phyloP scores from a whole-genome alignment of 2,329 filamentous ascomycete species.

The Ramularia collo-cygni region DNA sequence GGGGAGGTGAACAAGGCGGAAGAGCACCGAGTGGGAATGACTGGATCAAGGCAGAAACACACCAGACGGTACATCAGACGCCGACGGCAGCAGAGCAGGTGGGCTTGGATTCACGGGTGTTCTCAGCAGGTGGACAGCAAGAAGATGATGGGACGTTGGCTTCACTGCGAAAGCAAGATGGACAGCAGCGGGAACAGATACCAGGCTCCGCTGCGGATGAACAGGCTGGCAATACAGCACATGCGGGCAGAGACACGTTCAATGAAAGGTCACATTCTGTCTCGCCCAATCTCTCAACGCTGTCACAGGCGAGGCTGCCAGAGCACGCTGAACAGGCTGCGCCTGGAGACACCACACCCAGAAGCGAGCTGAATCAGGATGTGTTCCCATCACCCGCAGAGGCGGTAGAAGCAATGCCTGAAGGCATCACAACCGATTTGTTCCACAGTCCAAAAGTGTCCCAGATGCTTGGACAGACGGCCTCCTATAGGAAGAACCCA shows the following conservation, averaged over 20 bases:
- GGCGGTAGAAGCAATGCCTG: constrained; percentile 41
- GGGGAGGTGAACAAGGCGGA: constrained; percentile 6
- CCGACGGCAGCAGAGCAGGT: constrained; percentile 1
- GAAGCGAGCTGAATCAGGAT: constrained; percentile 47
- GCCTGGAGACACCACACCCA: constrained; percentile 34
- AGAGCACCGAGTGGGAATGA: not conserved
- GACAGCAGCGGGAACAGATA: constrained; percentile 44
- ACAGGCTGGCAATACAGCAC: constrained; percentile 23
- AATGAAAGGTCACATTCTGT: constrained; percentile 44
- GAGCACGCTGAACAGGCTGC: constrained; percentile 43
- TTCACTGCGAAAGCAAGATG: constrained; percentile 21
- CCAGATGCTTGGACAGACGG: constrained; percentile 41
- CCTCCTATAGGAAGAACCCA: constrained; percentile 32
- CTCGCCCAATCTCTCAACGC: constrained; percentile 43
- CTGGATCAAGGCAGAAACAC: constrained; percentile 1
- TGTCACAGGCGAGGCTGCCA: constrained; percentile 43
- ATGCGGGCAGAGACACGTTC: constrained; percentile 49
- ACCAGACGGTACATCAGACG: not conserved
- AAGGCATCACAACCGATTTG: constrained; percentile 54
- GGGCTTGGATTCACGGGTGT: constrained; percentile 2
- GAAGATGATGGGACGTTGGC: constrained; percentile 34
- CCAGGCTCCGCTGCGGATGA: constrained; percentile 45
- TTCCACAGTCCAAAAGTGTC: constrained; percentile 57
- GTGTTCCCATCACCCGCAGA: constrained; percentile 36
- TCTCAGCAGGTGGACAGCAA: constrained; percentile 1